Percentiles rank a stretch among this genome's conserved stretches.
phyloP scores from a whole-genome alignment of 148 eudicot genomes.

The Fagopyrum homotropicum region DNA sequence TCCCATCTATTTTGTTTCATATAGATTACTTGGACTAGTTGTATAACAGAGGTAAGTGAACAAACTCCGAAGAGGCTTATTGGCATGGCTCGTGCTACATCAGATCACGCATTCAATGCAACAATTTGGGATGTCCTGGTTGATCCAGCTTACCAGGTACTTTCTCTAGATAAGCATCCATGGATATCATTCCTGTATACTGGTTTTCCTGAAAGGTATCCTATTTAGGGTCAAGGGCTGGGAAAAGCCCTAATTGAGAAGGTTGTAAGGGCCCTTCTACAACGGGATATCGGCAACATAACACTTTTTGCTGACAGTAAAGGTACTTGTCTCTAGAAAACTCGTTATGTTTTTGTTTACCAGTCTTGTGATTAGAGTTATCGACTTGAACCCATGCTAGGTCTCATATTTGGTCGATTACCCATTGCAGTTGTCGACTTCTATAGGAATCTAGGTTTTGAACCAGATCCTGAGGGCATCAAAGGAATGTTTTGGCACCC shows the following conservation, averaged over 20 bases:
- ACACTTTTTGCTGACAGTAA: slow-evolving; percentile 86
- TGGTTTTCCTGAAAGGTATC: not conserved
- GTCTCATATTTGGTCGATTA: not conserved
- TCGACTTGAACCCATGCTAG: not conserved
- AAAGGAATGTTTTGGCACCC: slow-evolving; percentile 99
- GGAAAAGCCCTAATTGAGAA: slow-evolving; percentile 96
- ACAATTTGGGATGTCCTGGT: slow-evolving; percentile 99
- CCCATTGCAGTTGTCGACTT: slow-evolving; percentile 79
- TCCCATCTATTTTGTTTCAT: not conserved
- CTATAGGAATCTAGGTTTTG: slow-evolving; percentile 76
- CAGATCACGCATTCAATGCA: slow-evolving; percentile 97
- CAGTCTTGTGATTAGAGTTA: not conserved
- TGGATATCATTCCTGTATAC: not conserved
- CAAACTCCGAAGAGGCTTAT: slow-evolving; percentile 56
- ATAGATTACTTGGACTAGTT: slow-evolving; percentile 43
- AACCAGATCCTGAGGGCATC: slow-evolving; percentile 95
- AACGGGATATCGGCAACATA: slow-evolving; percentile 89
- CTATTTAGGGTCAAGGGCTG: slow-evolving; percentile 66
- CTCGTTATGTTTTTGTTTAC: not conserved
- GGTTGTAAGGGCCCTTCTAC: slow-evolving; percentile 84
- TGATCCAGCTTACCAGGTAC: slow-evolving; percentile 95
- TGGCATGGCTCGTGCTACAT: slow-evolving; percentile 99
- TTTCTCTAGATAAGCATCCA: slow-evolving; percentile 7
- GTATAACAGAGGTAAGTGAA: slow-evolving; percentile 64
- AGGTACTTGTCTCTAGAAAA: slow-evolving; percentile 24